Evolutionary conservation across 2,329 filamentous ascomycete genomes (phyloP), one percentile per base, ranked within the genome.

Genomic region (Bipolaris oryzae): DNA sequence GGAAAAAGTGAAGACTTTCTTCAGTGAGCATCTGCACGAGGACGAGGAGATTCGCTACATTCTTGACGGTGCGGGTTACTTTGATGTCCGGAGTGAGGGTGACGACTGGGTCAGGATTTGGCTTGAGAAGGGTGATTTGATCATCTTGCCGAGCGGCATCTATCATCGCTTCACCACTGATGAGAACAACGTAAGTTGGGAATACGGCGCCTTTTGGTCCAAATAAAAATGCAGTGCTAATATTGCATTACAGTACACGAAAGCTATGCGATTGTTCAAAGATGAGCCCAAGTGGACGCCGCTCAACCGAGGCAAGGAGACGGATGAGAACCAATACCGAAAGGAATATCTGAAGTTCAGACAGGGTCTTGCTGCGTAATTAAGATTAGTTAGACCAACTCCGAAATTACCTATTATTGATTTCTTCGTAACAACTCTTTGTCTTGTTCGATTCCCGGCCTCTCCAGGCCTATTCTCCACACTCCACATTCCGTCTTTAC

Each of bases 251-350:
- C 66, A 97, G 93, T 97, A 94, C 73, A 91, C 96, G 65, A 91
- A 96, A 74, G 95, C 95, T 13, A 94, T 98, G 91, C 86, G 95
- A 55, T 82, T 99, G 49, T 99, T 98, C 85, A 93, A 98, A 80
- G 95, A 98, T 64, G 93, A 98, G 78, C 95, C 95, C 33, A 97
- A 98, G 79, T 99, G 95, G 95, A 98, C 92, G 34, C 90, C 95
- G 13, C 78, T 99, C 65, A 96, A 96, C 80, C 87, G 95, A 54
- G 86, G 85, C 6, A 78, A 81, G 4, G 89, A 94, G 46, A 85
- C 96, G 41, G 92, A 98, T 74, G 75, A 75, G 57, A 99, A 98
- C 78, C 79, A 83, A 50, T 90, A 88, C 75, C 86, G 95, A 56
- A 86, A 91, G 82, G 85, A 87, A 46, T 99, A 99, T 71, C 80